Evolutionary conservation across 2,329 filamentous ascomycete genomes (phyloP).

Genomic region (Ophiostoma tasmaniense): DNA sequence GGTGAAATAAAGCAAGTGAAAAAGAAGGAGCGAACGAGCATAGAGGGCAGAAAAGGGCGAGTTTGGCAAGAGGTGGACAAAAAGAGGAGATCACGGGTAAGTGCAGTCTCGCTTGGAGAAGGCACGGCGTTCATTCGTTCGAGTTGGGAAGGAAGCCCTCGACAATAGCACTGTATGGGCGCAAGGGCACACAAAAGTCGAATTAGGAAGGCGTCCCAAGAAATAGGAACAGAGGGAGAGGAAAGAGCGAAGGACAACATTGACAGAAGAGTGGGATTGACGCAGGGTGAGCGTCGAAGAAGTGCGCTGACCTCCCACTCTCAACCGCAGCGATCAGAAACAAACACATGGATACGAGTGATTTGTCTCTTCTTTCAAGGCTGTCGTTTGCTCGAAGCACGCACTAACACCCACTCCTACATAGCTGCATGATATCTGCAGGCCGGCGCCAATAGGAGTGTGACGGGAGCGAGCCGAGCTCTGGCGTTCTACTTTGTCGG

Average conservation of each 20-base stretch:
- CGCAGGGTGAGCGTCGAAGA: not conserved
- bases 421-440: conserved; percentile 4
- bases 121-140: conserved; percentile 1
- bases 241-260: not conserved
- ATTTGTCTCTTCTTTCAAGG: not conserved
- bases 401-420: conserved; percentile 4
- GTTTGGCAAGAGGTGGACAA: not conserved
- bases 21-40: not conserved
- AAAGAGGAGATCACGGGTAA: not conserved
- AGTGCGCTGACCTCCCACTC: not conserved
- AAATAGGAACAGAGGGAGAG: not conserved
- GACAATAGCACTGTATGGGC: not conserved
- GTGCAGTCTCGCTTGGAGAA: not conserved
- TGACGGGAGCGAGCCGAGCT: conserved; percentile 6
- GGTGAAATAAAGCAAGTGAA: not conserved
- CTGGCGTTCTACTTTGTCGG: not conserved
- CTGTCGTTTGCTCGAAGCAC: conserved; percentile 4
- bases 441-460: conserved; percentile 6
- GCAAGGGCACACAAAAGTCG: not conserved
- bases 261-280: not conserved
- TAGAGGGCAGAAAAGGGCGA: not conserved
- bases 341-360: not conserved
- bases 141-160: not conserved
- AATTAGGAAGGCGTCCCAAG: not conserved
- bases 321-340: not conserved